Conservation (phyloP, 148 eudicot genomes). For the Agrostemma githago region DNA sequence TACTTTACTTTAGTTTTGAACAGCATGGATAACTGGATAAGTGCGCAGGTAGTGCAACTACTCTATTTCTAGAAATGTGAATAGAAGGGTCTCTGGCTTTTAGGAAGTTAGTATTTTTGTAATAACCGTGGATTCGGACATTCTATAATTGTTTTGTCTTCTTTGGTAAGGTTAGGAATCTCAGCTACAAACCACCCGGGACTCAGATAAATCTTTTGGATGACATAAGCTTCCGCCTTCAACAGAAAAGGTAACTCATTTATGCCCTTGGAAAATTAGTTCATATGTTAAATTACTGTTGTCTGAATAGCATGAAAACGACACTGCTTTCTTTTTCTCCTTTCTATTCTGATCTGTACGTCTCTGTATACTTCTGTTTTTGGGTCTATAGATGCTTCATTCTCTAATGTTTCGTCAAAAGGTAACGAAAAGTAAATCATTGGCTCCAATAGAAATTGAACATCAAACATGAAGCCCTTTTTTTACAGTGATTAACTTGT, state of each 20-base stretch:
- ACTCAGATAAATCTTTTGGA: constrained; percentile 67
- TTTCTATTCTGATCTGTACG: background rate
- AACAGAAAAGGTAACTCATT: constrained; percentile 57
- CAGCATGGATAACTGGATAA: background rate
- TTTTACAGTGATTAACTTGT: background rate
- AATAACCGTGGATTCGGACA: background rate
- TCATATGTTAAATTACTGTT: background rate
- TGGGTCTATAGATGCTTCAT: background rate
- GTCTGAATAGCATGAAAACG: constrained; percentile 3
- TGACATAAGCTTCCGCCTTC: constrained; percentile 58
- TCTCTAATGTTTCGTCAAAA: background rate
- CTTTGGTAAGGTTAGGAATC: constrained; percentile 53
- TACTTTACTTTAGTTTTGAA: background rate
- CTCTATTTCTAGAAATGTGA: background rate
- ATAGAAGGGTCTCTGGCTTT: background rate
- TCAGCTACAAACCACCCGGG: constrained; percentile 76
- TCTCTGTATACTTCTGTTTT: background rate
- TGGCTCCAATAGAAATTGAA: background rate
- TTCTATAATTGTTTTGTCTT: constrained; percentile 7
- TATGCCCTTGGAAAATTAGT: background rate
- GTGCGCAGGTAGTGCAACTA: background rate
- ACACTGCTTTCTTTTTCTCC: background rate
- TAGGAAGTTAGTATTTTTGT: background rate
- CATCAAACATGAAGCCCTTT: background rate
- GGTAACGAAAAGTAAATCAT: no score